phyloP scores from a whole-genome alignment of 75 land plant genomes.

The Larix kaempferi region DNA sequence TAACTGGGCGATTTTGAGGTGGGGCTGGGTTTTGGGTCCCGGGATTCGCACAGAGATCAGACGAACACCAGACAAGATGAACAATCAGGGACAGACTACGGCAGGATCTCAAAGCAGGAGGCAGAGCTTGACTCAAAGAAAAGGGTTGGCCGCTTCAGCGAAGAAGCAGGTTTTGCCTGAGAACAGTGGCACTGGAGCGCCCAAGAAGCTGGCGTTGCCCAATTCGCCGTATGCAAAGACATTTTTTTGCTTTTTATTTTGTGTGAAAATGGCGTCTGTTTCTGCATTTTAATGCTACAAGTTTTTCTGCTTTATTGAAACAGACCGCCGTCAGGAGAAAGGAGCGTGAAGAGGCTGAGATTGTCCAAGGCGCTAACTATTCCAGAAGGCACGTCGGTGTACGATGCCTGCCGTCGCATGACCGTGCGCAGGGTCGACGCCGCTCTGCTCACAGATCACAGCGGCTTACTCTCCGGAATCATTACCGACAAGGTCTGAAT shows the following conservation, averaged over 20 bases:
- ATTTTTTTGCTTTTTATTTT: not conserved
- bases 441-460: conserved; percentile 82
- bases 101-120: not conserved
- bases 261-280: not conserved
- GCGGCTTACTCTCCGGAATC: conserved; percentile 91
- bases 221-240: not conserved
- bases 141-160: not conserved
- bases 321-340: conserved; percentile 49
- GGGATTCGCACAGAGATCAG: not conserved
- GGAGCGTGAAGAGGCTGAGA: conserved; percentile 91
- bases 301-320: not conserved
- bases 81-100: not conserved
- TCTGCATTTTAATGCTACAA: not conserved
- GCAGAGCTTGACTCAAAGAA: not conserved
- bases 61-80: not conserved
- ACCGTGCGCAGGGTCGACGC: conserved; percentile 91
- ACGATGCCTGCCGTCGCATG: conserved; percentile 94
- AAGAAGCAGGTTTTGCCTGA: conserved; percentile 13
- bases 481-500: conserved; percentile 81
- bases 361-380: conserved; percentile 91
- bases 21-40: not conserved
- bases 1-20: too few species aligned
- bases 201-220: conserved; percentile 1
- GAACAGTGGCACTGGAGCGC: not conserved
- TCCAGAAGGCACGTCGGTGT: conserved; percentile 87